Base-by-base conservation (phyloP, 352 stramenopile genomes). In the Globisporangium abappressorium region DNA sequence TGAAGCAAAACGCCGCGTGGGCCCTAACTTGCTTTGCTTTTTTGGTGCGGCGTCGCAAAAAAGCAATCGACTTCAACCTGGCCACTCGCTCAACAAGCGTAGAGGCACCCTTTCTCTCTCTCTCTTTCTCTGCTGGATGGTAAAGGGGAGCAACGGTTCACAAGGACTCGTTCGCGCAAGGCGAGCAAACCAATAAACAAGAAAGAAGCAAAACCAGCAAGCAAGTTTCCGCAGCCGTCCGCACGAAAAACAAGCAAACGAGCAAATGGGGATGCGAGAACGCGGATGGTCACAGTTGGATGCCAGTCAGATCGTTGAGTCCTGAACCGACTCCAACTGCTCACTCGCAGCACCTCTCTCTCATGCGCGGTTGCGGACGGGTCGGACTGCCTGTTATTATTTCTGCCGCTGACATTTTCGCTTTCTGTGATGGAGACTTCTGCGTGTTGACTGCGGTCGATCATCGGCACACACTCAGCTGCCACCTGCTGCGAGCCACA, bases 401-500 rank as follows among this genome's bases (percentile, higher is more conserved):
- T 22, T 51, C 43, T 22, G 43, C 9, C 9, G 43, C 22, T 22
- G 18, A 20, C 43, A 24, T 51, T 51, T 22, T 22, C 43, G 6
- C 6, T 51, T 51, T 51, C 43, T 51, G 18, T 51, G 57, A 33
- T 62, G 20, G 5, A 24, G 20, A 58, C 24, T 4, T 63, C 20
- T 15, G 22, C 56, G 56, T 46, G 30, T 62, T 64, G 12, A 8
- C n/a, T 34, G 43, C 18, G 7, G 18, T 12, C 43, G 43, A 51
- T 46, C 46, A 65, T 65, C 46, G 14, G 28, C 28, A 24, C 60
- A 57, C 60, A 65, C 60, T 57, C 60, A 65, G 30, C 60, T 43
- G 24, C 41, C 36, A 38, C 14, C 24, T 11, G 7, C 38, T 55
- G 58, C 8, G 33, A 61, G 55, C 58, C 58, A 64, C 58, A 64